Percentiles rank a stretch among this genome's conserved stretches.
Evolutionary conservation across 495 filamentous ascomycete genomes (phyloP).

Genomic region (Terfezia boudieri): DNA sequence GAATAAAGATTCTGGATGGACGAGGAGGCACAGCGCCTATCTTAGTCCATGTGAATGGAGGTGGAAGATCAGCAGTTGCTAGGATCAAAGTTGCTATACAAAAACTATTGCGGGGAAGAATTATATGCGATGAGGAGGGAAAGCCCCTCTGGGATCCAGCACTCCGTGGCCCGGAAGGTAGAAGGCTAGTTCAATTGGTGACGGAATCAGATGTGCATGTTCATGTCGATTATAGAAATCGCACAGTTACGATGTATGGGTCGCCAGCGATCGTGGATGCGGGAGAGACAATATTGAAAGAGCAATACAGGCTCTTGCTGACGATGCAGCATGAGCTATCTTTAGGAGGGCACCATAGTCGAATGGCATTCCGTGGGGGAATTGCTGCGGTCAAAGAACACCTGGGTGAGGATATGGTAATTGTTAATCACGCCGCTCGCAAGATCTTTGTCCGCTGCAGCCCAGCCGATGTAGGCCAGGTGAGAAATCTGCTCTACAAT

Average conservation of each 20-base stretch:
- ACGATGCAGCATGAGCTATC: slow-evolving; percentile 4
- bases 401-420: slow-evolving; percentile 4
- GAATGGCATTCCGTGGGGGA: slow-evolving; percentile 6
- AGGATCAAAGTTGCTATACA: slow-evolving; percentile 4
- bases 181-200: neutral
- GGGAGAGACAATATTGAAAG: neutral
- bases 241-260: neutral
- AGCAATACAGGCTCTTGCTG: slow-evolving; percentile 2
- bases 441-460: slow-evolving; percentile 4
- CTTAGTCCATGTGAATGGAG: slow-evolving; percentile 6
- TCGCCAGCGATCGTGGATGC: neutral
- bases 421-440: slow-evolving; percentile 1
- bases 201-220: slow-evolving; percentile 4
- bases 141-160: slow-evolving; percentile 10
- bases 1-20: slow-evolving; percentile 6
- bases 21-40: neutral
- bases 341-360: neutral
- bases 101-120: slow-evolving; percentile 6
- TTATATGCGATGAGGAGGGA: neutral
- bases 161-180: slow-evolving; percentile 2
- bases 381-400: slow-evolving; percentile 1
- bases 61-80: slow-evolving; percentile 2
- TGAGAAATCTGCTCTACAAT: neutral
- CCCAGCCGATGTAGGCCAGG: neutral
- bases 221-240: slow-evolving; percentile 7